These are phyloP conservation scores for Leishmania gerbilli DNA, from an alignment of 208 protist genomes.

Conservation along the genomic window DNA sequence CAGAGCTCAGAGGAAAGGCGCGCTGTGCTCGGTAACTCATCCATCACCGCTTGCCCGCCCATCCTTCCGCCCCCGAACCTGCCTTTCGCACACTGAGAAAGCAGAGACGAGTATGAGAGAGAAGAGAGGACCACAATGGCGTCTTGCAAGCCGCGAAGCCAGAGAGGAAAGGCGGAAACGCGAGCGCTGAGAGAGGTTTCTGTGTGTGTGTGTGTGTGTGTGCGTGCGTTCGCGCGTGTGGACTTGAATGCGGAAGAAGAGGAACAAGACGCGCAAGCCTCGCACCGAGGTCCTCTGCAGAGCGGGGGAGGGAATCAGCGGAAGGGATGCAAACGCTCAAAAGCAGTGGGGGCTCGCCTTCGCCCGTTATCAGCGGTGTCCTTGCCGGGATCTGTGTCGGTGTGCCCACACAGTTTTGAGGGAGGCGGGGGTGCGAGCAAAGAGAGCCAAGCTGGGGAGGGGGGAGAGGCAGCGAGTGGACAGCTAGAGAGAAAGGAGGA, in stretches of 20 bases:
- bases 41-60: not conserved
- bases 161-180: not conserved
- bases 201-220: not conserved
- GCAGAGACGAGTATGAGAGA: not conserved
- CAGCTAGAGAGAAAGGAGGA: not conserved
- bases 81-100: not conserved
- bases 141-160: not conserved
- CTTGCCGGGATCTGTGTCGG: not conserved
- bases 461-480: not conserved
- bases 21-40: not conserved
- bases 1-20: constrained; percentile 1
- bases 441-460: not conserved
- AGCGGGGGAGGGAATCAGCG: not conserved
- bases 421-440: not conserved
- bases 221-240: not conserved
- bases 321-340: not conserved
- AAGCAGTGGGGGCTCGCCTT: not conserved
- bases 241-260: not conserved
- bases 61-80: not conserved
- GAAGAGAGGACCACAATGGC: not conserved
- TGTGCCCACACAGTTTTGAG: not conserved
- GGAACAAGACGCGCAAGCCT: not conserved
- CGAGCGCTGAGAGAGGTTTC: not conserved
- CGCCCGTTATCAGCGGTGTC: not conserved
- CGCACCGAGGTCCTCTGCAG: not conserved